Evolutionary conservation across 108 stramenopile species (phyloP).

Genomic region (Bacterosira constricta): DNA sequence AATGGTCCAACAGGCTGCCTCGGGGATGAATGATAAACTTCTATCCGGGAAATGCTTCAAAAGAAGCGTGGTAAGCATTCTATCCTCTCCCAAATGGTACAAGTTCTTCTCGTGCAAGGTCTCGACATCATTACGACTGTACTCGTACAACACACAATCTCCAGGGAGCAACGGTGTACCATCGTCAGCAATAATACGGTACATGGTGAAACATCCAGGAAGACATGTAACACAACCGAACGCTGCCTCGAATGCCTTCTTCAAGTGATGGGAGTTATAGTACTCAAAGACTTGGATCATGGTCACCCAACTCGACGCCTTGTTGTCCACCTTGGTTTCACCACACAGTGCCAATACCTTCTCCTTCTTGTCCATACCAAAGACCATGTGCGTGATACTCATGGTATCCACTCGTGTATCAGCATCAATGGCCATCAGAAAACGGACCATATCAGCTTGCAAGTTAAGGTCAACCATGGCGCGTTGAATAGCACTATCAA

Average conservation of each 20-base stretch:
- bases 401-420: slow-evolving; percentile 56
- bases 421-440: slow-evolving; percentile 66
- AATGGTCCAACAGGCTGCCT: slow-evolving; percentile 52
- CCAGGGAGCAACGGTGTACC: slow-evolving; percentile 41
- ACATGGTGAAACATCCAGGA: slow-evolving; percentile 71
- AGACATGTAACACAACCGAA: slow-evolving; percentile 68
- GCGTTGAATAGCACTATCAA: slow-evolving; percentile 51
- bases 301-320: slow-evolving; percentile 54
- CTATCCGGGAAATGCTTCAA: slow-evolving; percentile 41
- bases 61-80: slow-evolving; percentile 55
- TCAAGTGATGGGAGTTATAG: slow-evolving; percentile 56
- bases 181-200: slow-evolving; percentile 49
- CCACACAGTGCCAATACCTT: slow-evolving; percentile 60
- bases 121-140: slow-evolving; percentile 50
- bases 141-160: slow-evolving; percentile 42
- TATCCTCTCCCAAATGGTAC: slow-evolving; percentile 48
- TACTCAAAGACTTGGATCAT: slow-evolving; percentile 70
- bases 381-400: slow-evolving; percentile 60
- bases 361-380: slow-evolving; percentile 58
- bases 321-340: slow-evolving; percentile 67
- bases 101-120: slow-evolving; percentile 54
- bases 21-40: slow-evolving; percentile 45
- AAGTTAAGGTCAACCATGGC: slow-evolving; percentile 53
- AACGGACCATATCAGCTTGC: slow-evolving; percentile 56
- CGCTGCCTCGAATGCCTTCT: slow-evolving; percentile 64